These are phyloP conservation scores for Retiboletus flavoniger DNA, from an alignment of 1,284 basidiomycete species.

Conservation along the genomic window DNA sequence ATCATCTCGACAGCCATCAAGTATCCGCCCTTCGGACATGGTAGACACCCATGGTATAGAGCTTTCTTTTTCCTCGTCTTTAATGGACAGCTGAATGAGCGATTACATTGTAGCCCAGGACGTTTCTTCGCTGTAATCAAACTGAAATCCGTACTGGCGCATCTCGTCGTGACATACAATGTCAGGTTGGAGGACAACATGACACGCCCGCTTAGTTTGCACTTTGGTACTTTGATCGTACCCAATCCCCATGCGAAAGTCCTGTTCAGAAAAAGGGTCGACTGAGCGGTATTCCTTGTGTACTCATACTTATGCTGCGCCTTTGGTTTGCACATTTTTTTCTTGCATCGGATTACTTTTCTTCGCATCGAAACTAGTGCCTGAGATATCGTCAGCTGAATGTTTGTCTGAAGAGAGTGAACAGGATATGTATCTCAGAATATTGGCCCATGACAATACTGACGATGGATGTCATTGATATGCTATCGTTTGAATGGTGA, in stretches of 20 bases:
- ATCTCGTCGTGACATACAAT: neutral
- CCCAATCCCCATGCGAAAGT: neutral
- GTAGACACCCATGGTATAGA: neutral
- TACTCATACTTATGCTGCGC: no score
- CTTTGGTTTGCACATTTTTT: no score
- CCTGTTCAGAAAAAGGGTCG: neutral
- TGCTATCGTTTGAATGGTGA: neutral
- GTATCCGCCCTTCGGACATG: neutral
- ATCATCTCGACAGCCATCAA: neutral
- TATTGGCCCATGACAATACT: conserved; percentile 2
- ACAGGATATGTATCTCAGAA: conserved; percentile 6
- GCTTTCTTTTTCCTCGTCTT: neutral
- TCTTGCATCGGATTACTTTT: neutral
- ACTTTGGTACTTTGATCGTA: neutral
- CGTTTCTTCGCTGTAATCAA: neutral
- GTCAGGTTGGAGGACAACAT: no score
- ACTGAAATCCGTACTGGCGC: neutral
- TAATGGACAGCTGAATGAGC: neutral
- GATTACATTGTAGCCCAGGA: neutral
- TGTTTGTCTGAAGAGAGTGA: neutral
- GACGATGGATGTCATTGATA: conserved; percentile 3
- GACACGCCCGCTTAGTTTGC: neutral
- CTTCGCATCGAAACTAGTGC: no score
- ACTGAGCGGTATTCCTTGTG: neutral
- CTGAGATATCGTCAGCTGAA: neutral